phyloP scores from a whole-genome alignment of 257 asterid species.

The Striga asiatica region DNA sequence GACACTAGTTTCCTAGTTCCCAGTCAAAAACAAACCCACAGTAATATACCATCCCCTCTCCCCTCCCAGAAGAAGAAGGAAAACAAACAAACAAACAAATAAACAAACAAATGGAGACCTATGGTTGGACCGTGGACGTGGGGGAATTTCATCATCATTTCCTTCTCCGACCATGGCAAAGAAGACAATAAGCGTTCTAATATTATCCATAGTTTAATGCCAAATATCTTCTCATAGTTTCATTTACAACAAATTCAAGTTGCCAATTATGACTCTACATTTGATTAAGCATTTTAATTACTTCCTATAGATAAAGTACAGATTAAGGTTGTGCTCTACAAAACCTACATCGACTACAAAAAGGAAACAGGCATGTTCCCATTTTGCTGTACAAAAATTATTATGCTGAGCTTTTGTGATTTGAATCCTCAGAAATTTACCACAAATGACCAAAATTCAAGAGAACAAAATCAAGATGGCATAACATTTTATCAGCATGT shows the following conservation, averaged over 20 bases:
- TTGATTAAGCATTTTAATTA: not conserved
- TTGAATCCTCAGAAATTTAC: slow-evolving; percentile 1
- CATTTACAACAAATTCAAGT: not conserved
- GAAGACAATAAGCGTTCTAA: not conserved
- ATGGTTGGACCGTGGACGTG: no score
- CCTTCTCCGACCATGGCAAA: not conserved
- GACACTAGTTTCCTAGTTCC: not conserved
- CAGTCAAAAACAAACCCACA: not conserved
- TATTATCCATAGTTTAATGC: not conserved
- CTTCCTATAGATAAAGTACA: not conserved
- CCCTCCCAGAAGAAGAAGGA: not conserved
- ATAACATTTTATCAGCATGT: not conserved
- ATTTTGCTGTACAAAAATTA: not conserved
- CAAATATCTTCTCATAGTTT: not conserved
- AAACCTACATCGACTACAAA: not conserved
- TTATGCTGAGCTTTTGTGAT: not conserved
- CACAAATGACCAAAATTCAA: not conserved
- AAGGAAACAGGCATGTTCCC: not conserved
- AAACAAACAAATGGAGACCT: no score
- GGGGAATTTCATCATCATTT: no score
- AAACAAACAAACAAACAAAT: not conserved
- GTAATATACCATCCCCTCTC: not conserved
- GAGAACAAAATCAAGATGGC: not conserved
- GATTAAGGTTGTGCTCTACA: not conserved
- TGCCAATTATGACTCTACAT: not conserved